Conservation (phyloP, 2,329 filamentous ascomycete genomes). For the Colletotrichum orbiculare region DNA sequence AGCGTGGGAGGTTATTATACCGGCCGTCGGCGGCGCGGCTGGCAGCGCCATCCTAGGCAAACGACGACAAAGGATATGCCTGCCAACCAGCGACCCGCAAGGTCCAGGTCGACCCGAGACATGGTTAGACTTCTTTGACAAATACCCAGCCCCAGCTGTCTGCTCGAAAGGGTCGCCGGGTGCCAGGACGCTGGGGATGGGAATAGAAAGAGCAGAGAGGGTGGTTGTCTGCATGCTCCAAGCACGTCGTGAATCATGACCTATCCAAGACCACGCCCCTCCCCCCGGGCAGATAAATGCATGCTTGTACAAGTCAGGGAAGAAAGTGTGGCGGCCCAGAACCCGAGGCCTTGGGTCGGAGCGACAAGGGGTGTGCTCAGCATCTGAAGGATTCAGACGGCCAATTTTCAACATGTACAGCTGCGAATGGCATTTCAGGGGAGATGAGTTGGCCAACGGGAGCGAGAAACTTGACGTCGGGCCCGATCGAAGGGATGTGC, state of each 20-base stretch:
- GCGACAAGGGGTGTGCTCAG: slow-evolving; percentile 11
- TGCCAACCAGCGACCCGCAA: slow-evolving; percentile 26
- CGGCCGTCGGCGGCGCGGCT: slow-evolving; percentile 22
- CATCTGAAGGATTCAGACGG: slow-evolving; percentile 20
- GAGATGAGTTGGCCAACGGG: neutral
- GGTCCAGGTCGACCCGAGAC: slow-evolving; percentile 29
- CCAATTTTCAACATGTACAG: neutral
- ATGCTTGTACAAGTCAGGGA: slow-evolving; percentile 29
- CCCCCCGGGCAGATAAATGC: slow-evolving; percentile 9
- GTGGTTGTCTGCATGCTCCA: neutral
- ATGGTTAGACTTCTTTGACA: slow-evolving; percentile 36
- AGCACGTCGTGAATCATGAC: slow-evolving; percentile 33
- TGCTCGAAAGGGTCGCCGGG: slow-evolving; percentile 1
- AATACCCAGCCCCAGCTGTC: slow-evolving; percentile 33
- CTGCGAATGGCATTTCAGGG: slow-evolving; percentile 2
- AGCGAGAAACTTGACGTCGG: slow-evolving; percentile 2
- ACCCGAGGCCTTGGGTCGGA: slow-evolving; percentile 36
- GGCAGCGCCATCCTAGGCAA: slow-evolving; percentile 30
- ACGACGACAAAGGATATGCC: slow-evolving; percentile 35
- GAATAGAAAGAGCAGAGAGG: neutral
- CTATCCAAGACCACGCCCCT: slow-evolving; percentile 14
- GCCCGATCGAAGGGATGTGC: slow-evolving; percentile 25
- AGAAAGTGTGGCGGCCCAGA: slow-evolving; percentile 36
- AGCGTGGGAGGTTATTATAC: slow-evolving; percentile 35
- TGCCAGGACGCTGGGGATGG: neutral